A percentile compares a stretch with the other conserved stretches of the same genome.
Conservation (phyloP, 805 yeast genomes). For the Saturnispora ahearnii region DNA sequence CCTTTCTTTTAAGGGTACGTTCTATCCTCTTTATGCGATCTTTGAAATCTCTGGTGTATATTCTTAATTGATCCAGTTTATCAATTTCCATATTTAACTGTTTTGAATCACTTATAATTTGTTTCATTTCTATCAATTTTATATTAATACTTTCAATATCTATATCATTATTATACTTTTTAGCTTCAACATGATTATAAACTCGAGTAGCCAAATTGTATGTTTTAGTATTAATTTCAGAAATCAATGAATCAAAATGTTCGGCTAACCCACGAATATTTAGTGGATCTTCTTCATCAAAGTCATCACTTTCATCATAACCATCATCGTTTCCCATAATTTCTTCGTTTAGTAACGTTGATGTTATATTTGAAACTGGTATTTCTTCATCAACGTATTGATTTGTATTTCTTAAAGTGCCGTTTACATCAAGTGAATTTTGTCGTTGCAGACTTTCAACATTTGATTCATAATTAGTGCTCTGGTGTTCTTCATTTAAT, state of each 20-base stretch:
- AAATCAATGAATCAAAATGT: slow-evolving; percentile 56
- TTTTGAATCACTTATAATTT: slow-evolving; percentile 20
- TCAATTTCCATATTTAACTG: slow-evolving; percentile 24
- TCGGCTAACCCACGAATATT: slow-evolving; percentile 51
- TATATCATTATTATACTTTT: slow-evolving; percentile 18
- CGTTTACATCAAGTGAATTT: neutral
- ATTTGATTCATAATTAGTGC: neutral
- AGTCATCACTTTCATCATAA: slow-evolving; percentile 2
- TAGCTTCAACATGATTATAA: slow-evolving; percentile 19
- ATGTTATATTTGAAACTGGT: neutral
- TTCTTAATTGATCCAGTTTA: slow-evolving; percentile 26
- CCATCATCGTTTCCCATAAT: neutral
- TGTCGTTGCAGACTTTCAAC: neutral
- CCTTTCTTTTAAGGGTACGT: slow-evolving; percentile 13
- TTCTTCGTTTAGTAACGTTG: neutral
- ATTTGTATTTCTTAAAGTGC: neutral
- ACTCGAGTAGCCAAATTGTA: slow-evolving; percentile 29
- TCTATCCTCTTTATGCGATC: slow-evolving; percentile 20
- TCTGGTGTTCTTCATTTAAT: neutral
- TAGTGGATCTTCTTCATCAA: slow-evolving; percentile 46
- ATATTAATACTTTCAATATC: slow-evolving; percentile 17
- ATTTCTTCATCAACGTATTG: neutral
- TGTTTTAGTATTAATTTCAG: slow-evolving; percentile 50
- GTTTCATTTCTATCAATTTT: slow-evolving; percentile 15
- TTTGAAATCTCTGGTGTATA: slow-evolving; percentile 25